Evolutionary conservation across 2,329 filamentous ascomycete genomes (phyloP).

Genomic region (Phoma sp.): DNA sequence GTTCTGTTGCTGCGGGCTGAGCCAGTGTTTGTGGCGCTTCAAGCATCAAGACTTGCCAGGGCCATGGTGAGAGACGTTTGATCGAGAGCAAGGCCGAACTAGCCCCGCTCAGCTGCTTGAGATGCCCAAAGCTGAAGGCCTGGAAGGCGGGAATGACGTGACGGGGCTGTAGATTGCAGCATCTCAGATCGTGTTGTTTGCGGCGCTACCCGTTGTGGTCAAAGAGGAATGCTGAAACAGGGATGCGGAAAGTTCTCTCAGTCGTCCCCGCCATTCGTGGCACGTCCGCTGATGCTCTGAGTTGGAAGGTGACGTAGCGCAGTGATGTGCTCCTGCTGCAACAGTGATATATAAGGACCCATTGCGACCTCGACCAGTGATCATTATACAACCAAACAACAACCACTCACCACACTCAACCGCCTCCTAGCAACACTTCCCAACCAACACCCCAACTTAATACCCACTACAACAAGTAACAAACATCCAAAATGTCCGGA

Average conservation of each 20-base stretch:
- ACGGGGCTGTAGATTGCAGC: constrained; percentile 8
- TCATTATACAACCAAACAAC: constrained; percentile 18
- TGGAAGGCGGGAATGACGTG: constrained; percentile 23
- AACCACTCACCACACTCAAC: constrained; percentile 15
- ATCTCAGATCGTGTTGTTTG: constrained; percentile 23
- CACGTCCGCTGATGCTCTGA: constrained; percentile 24
- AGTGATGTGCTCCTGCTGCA: constrained; percentile 13
- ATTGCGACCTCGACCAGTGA: constrained; percentile 4
- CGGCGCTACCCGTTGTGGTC: constrained; percentile 17
- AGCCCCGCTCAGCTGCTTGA: constrained; percentile 1
- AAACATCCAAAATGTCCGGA: constrained; percentile 31
- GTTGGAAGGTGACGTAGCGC: constrained; percentile 29
- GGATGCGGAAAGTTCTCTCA: constrained; percentile 15
- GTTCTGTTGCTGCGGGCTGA: constrained; percentile 19
- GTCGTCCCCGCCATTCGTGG: constrained; percentile 22
- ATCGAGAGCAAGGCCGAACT: constrained; percentile 3
- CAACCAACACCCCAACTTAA: constrained; percentile 5
- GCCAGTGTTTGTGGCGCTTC: constrained; percentile 25
- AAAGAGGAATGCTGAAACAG: constrained; percentile 24
- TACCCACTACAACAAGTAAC: constrained; percentile 14
- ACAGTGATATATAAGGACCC: constrained; percentile 25
- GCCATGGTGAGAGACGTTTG: constrained; percentile 6
- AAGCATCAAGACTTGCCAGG: constrained; percentile 6
- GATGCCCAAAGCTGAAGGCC: constrained; percentile 11
- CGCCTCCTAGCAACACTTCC: constrained; percentile 2